Conservation (phyloP, 306 rosid species). For the Vicia sativa region DNA sequence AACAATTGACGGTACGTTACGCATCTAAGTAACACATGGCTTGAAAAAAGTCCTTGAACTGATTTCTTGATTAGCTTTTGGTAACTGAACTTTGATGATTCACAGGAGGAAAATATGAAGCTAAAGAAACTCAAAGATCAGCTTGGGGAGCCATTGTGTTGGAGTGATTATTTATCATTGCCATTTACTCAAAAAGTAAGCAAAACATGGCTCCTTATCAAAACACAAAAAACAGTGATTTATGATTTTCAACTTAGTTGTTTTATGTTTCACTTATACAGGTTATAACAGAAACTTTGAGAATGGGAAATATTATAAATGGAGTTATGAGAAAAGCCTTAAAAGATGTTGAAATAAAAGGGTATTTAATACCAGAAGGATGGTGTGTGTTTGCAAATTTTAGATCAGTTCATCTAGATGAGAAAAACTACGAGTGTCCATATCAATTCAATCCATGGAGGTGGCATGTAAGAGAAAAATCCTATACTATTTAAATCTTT, state of each 20-base stretch:
- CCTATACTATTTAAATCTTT: not conserved
- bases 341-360: conserved; percentile 86
- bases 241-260: conserved; percentile 10
- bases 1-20: conserved; percentile 65
- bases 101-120: conserved; percentile 85
- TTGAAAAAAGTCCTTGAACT: conserved; percentile 14
- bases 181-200: conserved; percentile 90
- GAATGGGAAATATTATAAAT: conserved; percentile 82
- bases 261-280: conserved; percentile 33
- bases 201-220: conserved; percentile 2
- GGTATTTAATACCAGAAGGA: conserved; percentile 79
- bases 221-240: conserved; percentile 6
- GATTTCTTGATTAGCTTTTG: conserved; percentile 19
- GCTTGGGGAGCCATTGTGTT: conserved; percentile 66
- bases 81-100: conserved; percentile 26
- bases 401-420: conserved; percentile 95
- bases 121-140: conserved; percentile 66
- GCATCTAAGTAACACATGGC: not conserved
- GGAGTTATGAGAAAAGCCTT: conserved; percentile 90
- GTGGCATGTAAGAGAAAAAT: conserved; percentile 79
- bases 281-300: conserved; percentile 88
- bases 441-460: conserved; percentile 96
- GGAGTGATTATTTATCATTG: conserved; percentile 85
- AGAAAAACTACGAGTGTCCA: conserved; percentile 68
- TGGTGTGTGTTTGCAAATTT: conserved; percentile 82